Percentiles rank a stretch among this genome's conserved stretches.
Conservation (phyloP, 345 rosid genomes). For the Trapa bicornis region DNA sequence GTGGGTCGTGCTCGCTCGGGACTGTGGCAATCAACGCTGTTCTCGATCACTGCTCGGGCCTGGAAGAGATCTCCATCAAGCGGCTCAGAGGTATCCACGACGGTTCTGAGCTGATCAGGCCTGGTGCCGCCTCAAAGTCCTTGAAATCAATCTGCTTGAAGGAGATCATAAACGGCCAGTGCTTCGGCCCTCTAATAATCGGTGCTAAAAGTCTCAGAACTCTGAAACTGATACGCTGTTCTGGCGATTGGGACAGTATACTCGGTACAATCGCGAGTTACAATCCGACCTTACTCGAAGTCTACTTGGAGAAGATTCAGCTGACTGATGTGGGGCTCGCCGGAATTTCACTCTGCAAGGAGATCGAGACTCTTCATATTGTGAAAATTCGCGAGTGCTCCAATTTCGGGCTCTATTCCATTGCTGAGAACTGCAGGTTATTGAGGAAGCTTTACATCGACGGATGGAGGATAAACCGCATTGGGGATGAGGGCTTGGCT, state of each 20-base stretch:
- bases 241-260: constrained; percentile 70
- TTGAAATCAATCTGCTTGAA: constrained; percentile 58
- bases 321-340: constrained; percentile 51
- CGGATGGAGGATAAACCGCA: constrained; percentile 75
- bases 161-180: constrained; percentile 68
- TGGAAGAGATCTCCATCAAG: constrained; percentile 55
- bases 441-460: constrained; percentile 81
- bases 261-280: constrained; percentile 33
- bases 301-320: constrained; percentile 76
- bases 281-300: constrained; percentile 25
- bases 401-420: constrained; percentile 42
- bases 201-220: constrained; percentile 39
- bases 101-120: constrained; percentile 25
- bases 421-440: constrained; percentile 57
- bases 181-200: constrained; percentile 44
- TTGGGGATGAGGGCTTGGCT: constrained; percentile 73
- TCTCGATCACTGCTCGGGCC: constrained; percentile 38
- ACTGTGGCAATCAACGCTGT: constrained; percentile 57
- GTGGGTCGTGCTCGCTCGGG: constrained; percentile 76
- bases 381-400: constrained; percentile 71
- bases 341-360: constrained; percentile 44
- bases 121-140: constrained; percentile 27
- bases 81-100: constrained; percentile 50
- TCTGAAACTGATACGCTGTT: constrained; percentile 61
- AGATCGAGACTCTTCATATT: constrained; percentile 56